These are phyloP conservation scores for Phalaenopsis aphrodite DNA, from an alignment of 106 monocot genomes.

Conservation along the genomic window DNA sequence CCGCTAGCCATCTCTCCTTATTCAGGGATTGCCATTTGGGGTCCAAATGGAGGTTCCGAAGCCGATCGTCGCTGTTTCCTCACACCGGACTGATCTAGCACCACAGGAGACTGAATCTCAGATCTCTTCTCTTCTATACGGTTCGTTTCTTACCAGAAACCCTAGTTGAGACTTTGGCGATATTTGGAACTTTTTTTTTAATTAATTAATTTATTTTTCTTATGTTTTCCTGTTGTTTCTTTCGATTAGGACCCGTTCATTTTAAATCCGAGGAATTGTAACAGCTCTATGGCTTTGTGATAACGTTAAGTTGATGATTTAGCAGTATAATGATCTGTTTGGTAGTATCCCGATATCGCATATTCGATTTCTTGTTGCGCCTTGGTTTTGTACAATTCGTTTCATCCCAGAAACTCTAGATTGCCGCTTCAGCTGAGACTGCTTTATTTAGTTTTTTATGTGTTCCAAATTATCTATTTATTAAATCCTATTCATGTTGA, in stretches of 20 bases:
- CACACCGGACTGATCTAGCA: background rate
- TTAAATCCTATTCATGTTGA: no score
- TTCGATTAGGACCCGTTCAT: background rate
- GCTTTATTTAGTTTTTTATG: no score
- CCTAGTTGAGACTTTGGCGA: background rate
- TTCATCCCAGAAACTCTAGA: no score
- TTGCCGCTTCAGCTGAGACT: no score
- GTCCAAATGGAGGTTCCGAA: background rate
- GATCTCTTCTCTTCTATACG: conserved; percentile 3
- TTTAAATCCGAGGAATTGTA: background rate
- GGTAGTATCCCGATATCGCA: no score
- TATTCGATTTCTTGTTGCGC: no score
- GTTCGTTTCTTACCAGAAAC: background rate
- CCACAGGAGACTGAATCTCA: background rate
- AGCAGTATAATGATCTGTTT: no score
- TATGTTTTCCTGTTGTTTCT: background rate
- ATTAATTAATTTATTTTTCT: background rate
- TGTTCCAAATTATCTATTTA: no score
- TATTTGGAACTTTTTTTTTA: background rate
- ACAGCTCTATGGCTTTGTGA: background rate
- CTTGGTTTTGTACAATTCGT: no score
- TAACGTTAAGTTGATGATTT: background rate
- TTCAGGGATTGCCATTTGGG: background rate
- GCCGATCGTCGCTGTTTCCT: background rate
- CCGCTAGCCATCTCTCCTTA: background rate